A percentile compares a stretch with the other conserved stretches of the same genome.
phyloP scores from a whole-genome alignment of 2,329 filamentous ascomycete species.

The Colletotrichum cereale region DNA sequence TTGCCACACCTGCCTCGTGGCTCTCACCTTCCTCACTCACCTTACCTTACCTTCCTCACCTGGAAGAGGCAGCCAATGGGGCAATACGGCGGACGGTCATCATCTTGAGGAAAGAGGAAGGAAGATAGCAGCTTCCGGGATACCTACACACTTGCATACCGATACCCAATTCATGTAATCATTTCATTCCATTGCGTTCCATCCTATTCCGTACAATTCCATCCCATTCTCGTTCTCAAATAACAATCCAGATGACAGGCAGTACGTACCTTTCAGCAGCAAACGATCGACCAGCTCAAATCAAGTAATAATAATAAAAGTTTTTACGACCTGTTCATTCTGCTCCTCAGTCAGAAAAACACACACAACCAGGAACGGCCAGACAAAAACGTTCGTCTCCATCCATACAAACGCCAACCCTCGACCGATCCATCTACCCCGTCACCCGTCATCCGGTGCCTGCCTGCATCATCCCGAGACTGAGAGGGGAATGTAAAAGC shows the following conservation, averaged over 20 bases:
- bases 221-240: not conserved
- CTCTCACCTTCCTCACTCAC: not conserved
- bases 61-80: conserved; percentile 13
- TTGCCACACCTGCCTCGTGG: conserved; percentile 10
- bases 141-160: not conserved
- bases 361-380: not conserved
- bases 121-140: not conserved
- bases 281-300: not conserved
- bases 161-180: too few relatives aligned
- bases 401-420: conserved; percentile 12
- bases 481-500: not conserved
- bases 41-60: conserved; percentile 8
- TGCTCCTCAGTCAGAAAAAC: not conserved
- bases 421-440: not conserved
- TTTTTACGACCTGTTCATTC: not conserved
- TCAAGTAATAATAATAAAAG: not conserved
- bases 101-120: conserved; percentile 3
- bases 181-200: not conserved
- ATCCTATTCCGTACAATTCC: not conserved
- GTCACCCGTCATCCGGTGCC: not conserved
- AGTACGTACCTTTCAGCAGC: not conserved
- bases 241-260: not conserved
- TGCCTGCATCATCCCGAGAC: conserved; percentile 27
- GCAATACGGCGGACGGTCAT: too few relatives aligned
- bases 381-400: not conserved